phyloP scores from a whole-genome alignment of 192 early-diverging fungal genomes.

The Bifiguratus adelaidae region DNA sequence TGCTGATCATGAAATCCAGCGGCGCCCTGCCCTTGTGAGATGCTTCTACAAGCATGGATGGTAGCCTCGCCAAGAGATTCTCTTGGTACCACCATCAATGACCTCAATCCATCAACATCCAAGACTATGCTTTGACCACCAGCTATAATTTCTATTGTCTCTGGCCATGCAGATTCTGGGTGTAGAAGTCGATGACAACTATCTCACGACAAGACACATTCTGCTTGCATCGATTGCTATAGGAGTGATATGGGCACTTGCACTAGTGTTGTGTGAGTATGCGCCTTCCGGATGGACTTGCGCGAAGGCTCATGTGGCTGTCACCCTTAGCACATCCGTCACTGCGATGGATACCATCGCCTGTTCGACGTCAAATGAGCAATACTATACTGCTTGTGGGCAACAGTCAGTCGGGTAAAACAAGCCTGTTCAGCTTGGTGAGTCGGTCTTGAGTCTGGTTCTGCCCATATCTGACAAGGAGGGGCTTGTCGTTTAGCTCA shows the following conservation, averaged over 20 bases:
- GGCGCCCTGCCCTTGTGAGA: too few species aligned
- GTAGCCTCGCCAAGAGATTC: too few species aligned
- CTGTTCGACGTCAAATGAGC: background rate
- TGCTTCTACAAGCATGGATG: too few species aligned
- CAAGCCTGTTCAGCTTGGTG: conserved; percentile 15
- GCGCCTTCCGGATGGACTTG: background rate
- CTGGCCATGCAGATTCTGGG: too few species aligned
- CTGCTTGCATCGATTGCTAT: background rate
- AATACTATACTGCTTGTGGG: conserved; percentile 16
- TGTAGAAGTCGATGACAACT: too few species aligned
- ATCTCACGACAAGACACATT: background rate
- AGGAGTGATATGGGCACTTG: background rate
- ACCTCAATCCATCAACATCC: too few species aligned
- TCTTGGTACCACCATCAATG: too few species aligned
- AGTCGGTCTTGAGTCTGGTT: background rate
- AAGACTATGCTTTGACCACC: too few species aligned
- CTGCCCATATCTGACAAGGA: background rate
- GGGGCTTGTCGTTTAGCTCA: conserved; percentile 22
- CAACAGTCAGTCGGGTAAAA: conserved; percentile 17
- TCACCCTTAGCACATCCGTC: too few species aligned
- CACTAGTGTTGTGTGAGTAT: background rate
- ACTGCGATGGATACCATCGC: background rate
- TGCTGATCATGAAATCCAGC: too few species aligned
- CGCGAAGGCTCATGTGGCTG: background rate
- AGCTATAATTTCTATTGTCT: too few species aligned